Conservation (phyloP, 306 rosid species). For the Medicago arabica region DNA sequence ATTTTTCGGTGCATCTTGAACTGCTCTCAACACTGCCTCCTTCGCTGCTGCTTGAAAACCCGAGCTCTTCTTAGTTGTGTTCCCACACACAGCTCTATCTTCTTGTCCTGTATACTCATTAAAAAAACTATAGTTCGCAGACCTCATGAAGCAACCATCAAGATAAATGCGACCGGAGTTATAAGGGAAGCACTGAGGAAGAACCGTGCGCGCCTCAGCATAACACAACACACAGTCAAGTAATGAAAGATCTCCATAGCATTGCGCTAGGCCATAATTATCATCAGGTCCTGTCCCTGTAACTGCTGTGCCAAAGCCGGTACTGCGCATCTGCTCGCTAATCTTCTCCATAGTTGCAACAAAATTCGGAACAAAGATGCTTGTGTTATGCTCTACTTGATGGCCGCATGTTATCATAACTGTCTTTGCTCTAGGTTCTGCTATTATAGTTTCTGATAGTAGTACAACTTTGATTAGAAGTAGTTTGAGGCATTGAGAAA, state of each 20-base stretch:
- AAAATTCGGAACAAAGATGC: constrained; percentile 67
- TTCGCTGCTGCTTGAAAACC: constrained; percentile 55
- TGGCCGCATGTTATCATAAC: constrained; percentile 56
- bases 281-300: constrained; percentile 73
- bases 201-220: constrained; percentile 80
- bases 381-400: constrained; percentile 60
- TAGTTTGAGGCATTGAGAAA: constrained; percentile 39
- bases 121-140: constrained; percentile 77
- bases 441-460: constrained; percentile 49
- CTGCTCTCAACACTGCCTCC: constrained; percentile 57
- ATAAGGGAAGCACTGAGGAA: constrained; percentile 81
- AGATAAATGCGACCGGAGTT: constrained; percentile 76
- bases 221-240: constrained; percentile 85
- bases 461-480: constrained; percentile 40
- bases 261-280: constrained; percentile 85
- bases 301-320: constrained; percentile 71
- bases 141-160: constrained; percentile 97
- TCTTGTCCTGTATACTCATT: constrained; percentile 60
- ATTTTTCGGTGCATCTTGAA: constrained; percentile 52
- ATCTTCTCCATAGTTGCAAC: constrained; percentile 79
- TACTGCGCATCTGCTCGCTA: constrained; percentile 69
- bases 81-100: constrained; percentile 69
- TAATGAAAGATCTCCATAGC: constrained; percentile 89
- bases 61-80: constrained; percentile 54
- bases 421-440: constrained; percentile 76